Evolutionary conservation across 345 rosid genomes (phyloP), one percentile per base, ranked within the genome.

Genomic region (Passiflora organensis): DNA sequence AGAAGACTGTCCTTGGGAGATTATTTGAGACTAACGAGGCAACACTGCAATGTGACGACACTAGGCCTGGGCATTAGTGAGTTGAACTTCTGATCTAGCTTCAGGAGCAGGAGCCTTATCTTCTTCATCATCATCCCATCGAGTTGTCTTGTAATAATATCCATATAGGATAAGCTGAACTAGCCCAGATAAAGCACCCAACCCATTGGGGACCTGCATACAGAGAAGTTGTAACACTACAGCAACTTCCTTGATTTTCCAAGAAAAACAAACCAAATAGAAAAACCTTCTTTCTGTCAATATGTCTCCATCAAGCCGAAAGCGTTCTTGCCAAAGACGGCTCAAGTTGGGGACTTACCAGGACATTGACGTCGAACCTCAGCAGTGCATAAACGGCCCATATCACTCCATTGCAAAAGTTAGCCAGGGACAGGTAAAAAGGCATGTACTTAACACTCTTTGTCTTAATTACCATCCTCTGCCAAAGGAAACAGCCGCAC

Each of bases 161-260:
- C 49, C 73, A 32, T 80, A 82, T 13, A 76, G 53, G 48, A 69
- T 23, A 18, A 85, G 65, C 65, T 85, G 91, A 8, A 76, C 13
- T 42, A 56, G 10, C 34, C 86, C 91, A 16, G 80, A 74, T 22
- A 82, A 1, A 0, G 82, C 1, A 59, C 88, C 88, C 62, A 82
- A 64, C n/a, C 44, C 60, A 60, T 47, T 58, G 15, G 62, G 62
- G 22, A 58, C 15, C 62, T 58, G 38, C 21, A 22, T 2, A 36
- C 46, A 28, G 10, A 24, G 25, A 52, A 51, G 58, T 32, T n/a
- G n/a, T n/a, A n/a, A n/a, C n/a, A n/a, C n/a, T n/a, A n/a, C n/a
- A n/a, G n/a, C n/a, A n/a, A n/a, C n/a, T n/a, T n/a, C n/a, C n/a
- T n/a, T n/a, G n/a, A n/a, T n/a, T n/a, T n/a, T n/a, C n/a, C n/a